A percentile compares a stretch with the other conserved stretches of the same genome.
phyloP scores from a whole-genome alignment of 306 rosid genomes.

The Quercus berberidifolia region DNA sequence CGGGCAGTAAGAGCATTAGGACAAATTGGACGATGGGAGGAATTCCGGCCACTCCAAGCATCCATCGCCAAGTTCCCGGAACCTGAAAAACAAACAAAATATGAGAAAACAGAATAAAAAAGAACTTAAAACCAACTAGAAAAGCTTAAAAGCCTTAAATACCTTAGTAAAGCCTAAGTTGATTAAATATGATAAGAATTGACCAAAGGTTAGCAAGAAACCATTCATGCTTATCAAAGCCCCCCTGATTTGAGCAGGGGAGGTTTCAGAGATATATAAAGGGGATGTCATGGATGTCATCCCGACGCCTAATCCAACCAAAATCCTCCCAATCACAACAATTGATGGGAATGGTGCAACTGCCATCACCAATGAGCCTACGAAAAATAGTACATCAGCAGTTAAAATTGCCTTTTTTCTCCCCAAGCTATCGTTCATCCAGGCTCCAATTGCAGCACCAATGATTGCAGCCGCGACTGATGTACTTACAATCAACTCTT shows the following conservation, averaged over 20 bases:
- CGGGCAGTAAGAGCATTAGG: conserved; percentile 72
- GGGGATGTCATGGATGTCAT: conserved; percentile 93
- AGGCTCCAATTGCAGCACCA: conserved; percentile 93
- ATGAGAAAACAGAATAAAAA: too few relatives aligned
- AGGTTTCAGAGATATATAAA: conserved; percentile 79
- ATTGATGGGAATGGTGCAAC: conserved; percentile 62
- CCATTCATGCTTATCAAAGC: conserved; percentile 75
- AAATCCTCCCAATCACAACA: conserved; percentile 61
- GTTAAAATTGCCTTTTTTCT: conserved; percentile 50
- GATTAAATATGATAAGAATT: conserved; percentile 70
- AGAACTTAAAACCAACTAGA: background rate
- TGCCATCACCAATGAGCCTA: conserved; percentile 79
- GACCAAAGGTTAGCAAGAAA: conserved; percentile 78
- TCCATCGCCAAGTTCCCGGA: conserved; percentile 81
- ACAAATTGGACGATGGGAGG: conserved; percentile 67
- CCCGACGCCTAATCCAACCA: conserved; percentile 89
- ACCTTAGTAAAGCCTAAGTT: conserved; percentile 79
- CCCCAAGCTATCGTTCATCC: conserved; percentile 74
- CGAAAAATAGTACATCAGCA: conserved; percentile 59
- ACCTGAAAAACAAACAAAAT: conserved; percentile 33
- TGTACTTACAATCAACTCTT: conserved; percentile 87
- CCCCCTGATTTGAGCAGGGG: conserved; percentile 82
- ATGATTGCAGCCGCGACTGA: conserved; percentile 87
- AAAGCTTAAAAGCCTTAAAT: background rate
- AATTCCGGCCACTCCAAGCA: conserved; percentile 80